A percentile compares a stretch with the other conserved stretches of the same genome.
These are phyloP conservation scores for Paramarasmius palmivorus DNA, from an alignment of 1,284 basidiomycete species.

Conservation along the genomic window DNA sequence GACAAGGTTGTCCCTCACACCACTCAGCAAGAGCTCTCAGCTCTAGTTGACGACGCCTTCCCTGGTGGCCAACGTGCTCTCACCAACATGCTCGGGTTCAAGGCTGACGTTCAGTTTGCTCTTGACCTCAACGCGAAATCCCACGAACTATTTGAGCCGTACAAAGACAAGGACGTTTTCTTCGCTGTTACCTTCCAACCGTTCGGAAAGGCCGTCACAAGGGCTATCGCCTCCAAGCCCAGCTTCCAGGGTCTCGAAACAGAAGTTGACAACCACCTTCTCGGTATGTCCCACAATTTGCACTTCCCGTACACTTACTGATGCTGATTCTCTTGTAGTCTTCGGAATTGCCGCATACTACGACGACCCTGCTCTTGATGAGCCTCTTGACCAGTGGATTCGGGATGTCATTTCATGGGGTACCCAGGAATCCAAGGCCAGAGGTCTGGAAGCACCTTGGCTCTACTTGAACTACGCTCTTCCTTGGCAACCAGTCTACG, in stretches of 20 bases:
- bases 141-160: background rate
- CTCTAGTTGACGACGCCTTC: background rate
- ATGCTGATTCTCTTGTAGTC: too few species aligned
- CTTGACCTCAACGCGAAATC: slow-evolving; percentile 3
- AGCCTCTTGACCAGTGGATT: background rate
- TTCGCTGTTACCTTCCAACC: background rate
- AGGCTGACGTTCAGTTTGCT: slow-evolving; percentile 4
- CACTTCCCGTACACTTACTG: too few species aligned
- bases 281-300: too few species aligned
- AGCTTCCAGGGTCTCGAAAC: too few species aligned
- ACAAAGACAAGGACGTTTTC: background rate
- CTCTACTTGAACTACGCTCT: slow-evolving; percentile 7
- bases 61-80: background rate
- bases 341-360: background rate
- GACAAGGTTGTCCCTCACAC: too few species aligned
- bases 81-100: slow-evolving; percentile 3
- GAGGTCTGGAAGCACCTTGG: background rate
- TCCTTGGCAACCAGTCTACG: slow-evolving; percentile 2
- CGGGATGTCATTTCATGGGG: background rate
- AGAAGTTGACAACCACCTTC: too few species aligned
- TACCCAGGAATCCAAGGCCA: background rate
- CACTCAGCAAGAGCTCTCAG: too few species aligned
- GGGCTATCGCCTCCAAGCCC: too few species aligned
- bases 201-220: too few species aligned
- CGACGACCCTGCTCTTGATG: background rate